Evolutionary conservation across 169 alveolate species (phyloP).

Genomic region (Neospora caninum): DNA sequence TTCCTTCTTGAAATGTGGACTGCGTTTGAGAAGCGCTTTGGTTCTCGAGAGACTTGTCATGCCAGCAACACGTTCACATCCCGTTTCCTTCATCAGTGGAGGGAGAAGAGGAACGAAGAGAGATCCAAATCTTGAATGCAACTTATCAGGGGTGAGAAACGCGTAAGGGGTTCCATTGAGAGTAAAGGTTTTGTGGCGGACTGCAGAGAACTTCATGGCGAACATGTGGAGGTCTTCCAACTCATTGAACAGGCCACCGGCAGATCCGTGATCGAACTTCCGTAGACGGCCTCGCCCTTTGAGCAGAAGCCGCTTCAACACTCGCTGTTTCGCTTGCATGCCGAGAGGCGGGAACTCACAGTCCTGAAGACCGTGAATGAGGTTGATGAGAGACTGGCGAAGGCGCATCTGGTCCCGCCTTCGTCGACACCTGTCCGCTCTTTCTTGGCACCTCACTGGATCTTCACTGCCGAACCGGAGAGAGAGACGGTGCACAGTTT

Average conservation of each 20-base stretch:
- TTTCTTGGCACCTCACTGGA: neutral
- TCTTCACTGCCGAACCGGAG: slow-evolving; percentile 1
- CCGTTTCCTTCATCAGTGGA: neutral
- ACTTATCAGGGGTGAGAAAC: neutral
- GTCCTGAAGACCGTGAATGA: slow-evolving; percentile 3
- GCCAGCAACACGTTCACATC: neutral
- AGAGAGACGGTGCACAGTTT: neutral
- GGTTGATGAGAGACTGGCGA: slow-evolving; percentile 26
- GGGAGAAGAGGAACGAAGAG: slow-evolving; percentile 4
- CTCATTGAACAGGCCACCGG: neutral
- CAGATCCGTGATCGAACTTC: neutral
- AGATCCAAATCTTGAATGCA: neutral
- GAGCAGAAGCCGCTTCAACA: neutral
- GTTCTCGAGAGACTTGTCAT: neutral
- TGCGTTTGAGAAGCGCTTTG: neutral
- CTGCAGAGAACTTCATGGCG: slow-evolving; percentile 13
- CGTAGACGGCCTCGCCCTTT: neutral
- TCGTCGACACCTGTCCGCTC: neutral
- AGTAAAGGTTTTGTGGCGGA: neutral
- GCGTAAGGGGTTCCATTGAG: slow-evolving; percentile 33
- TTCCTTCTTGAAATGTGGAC: neutral
- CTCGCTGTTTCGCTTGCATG: neutral
- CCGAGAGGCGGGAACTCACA: neutral
- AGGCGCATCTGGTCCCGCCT: slow-evolving; percentile 24
- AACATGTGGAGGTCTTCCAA: slow-evolving; percentile 11